phyloP scores from a whole-genome alignment of 1,139 yeast species.

The Insectozyma bohioensis region DNA sequence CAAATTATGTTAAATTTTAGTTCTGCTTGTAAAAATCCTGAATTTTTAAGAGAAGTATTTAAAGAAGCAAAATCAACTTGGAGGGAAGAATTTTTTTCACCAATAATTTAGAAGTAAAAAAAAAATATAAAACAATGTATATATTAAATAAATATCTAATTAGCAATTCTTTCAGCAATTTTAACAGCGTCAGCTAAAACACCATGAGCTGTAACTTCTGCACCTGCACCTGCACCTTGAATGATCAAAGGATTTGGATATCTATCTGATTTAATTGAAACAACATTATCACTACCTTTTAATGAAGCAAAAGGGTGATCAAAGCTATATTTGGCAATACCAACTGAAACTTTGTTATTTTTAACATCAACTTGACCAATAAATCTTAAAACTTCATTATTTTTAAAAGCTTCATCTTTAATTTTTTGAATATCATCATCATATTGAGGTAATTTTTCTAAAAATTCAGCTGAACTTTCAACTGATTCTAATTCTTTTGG shows the following conservation, averaged over 20 bases:
- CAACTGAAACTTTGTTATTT: constrained; percentile 71
- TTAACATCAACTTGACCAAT: constrained; percentile 87
- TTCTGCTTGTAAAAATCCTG: constrained; percentile 56
- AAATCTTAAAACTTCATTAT: constrained; percentile 85
- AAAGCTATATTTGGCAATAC: constrained; percentile 77
- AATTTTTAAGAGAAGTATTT: constrained; percentile 51
- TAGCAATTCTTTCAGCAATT: constrained; percentile 80
- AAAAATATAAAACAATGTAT: constrained; percentile 6
- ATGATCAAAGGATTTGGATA: constrained; percentile 89
- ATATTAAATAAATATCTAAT: constrained; percentile 16
- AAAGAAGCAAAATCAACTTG: constrained; percentile 56
- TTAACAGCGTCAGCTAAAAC: constrained; percentile 91
- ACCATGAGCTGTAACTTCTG: constrained; percentile 98
- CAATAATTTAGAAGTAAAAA: constrained; percentile 8
- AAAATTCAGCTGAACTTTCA: constrained; percentile 70
- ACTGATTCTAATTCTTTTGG: constrained; percentile 83
- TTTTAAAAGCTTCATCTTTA: constrained; percentile 77
- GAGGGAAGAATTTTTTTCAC: constrained; percentile 29
- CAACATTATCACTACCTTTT: constrained; percentile 94
- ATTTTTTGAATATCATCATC: constrained; percentile 77
- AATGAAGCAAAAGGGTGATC: constrained; percentile 96
- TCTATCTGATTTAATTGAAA: constrained; percentile 86
- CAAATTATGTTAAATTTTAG: constrained; percentile 69
- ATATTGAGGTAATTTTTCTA: constrained; percentile 76
- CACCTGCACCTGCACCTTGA: constrained; percentile 99